Conservation (phyloP, 2,329 filamentous ascomycete species). For the Colletotrichum sojae region DNA sequence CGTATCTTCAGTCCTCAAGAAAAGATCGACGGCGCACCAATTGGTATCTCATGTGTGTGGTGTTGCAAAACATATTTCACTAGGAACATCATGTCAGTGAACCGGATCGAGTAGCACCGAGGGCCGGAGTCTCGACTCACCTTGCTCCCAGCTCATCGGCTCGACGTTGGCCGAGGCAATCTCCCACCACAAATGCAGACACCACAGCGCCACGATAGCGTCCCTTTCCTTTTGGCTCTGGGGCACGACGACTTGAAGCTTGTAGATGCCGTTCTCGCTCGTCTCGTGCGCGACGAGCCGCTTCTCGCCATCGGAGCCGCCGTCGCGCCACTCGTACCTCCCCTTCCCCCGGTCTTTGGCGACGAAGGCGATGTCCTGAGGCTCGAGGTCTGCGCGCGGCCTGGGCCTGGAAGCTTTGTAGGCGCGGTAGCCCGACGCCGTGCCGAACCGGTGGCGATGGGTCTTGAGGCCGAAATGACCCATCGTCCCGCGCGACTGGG, state of each 20-base stretch:
- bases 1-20: too few relatives aligned
- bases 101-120: too few relatives aligned
- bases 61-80: too few relatives aligned
- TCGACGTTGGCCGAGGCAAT: constrained; percentile 41
- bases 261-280: constrained; percentile 45
- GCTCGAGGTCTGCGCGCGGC: constrained; percentile 41
- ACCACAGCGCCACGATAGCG: constrained; percentile 53
- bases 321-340: constrained; percentile 51
- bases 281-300: constrained; percentile 51
- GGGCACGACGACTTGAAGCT: constrained; percentile 50
- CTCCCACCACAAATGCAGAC: constrained; percentile 53
- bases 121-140: constrained; percentile 6
- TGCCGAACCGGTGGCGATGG: constrained; percentile 44
- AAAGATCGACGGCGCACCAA: too few relatives aligned
- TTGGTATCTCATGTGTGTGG: too few relatives aligned
- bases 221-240: constrained; percentile 48
- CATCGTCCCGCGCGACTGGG: constrained; percentile 47
- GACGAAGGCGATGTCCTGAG: constrained; percentile 46
- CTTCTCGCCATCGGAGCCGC: constrained; percentile 47
- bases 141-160: constrained; percentile 27
- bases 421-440: constrained; percentile 46
- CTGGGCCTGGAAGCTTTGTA: constrained; percentile 25
- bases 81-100: too few relatives aligned
- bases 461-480: constrained; percentile 49
- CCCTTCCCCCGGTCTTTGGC: constrained; percentile 44